Evolutionary conservation across 768 basidiomycete genomes (phyloP).

Genomic region (Lepiota brunneoincarnata): DNA sequence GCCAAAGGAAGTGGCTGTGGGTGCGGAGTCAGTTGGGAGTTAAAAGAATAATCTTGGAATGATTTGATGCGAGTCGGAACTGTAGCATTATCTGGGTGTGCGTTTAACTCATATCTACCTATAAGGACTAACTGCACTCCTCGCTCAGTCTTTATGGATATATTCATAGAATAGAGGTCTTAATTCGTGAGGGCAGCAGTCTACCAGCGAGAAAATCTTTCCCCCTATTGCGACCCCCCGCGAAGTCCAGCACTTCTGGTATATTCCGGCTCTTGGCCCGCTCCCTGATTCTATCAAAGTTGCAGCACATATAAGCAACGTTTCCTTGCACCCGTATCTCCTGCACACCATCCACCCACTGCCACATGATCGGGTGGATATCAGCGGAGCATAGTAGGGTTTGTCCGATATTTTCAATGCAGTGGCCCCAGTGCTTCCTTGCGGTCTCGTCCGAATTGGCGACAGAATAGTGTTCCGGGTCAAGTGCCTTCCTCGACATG

Average conservation of each 20-base stretch:
- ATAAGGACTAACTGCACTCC: not conserved
- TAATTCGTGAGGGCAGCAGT: no score
- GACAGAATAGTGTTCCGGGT: slow-evolving; percentile 18
- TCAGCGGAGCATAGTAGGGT: slow-evolving; percentile 23
- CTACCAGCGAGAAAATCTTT: not conserved
- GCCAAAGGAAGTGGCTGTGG: slow-evolving; percentile 90
- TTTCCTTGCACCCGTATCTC: no score
- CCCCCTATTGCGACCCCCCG: slow-evolving; percentile 10
- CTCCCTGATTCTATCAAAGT: no score
- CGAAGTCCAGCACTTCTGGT: slow-evolving; percentile 14
- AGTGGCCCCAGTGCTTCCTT: slow-evolving; percentile 21
- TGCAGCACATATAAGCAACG: no score
- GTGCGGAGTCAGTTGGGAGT: slow-evolving; percentile 95
- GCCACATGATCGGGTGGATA: slow-evolving; percentile 19
- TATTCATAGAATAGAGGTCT: not conserved
- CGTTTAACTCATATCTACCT: not conserved
- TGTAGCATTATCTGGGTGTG: slow-evolving; percentile 1
- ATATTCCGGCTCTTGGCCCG: slow-evolving; percentile 21
- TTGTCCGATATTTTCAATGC: slow-evolving; percentile 23
- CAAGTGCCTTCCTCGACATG: slow-evolving; percentile 18
- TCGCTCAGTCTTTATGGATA: not conserved
- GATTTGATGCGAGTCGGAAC: not conserved
- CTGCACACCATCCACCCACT: no score
- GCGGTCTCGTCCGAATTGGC: not conserved
- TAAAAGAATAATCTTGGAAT: slow-evolving; percentile 42